A percentile compares a stretch with the other conserved stretches of the same genome.
phyloP scores from a whole-genome alignment of 2,329 filamentous ascomycete species.

The Diaporthe helianthi region DNA sequence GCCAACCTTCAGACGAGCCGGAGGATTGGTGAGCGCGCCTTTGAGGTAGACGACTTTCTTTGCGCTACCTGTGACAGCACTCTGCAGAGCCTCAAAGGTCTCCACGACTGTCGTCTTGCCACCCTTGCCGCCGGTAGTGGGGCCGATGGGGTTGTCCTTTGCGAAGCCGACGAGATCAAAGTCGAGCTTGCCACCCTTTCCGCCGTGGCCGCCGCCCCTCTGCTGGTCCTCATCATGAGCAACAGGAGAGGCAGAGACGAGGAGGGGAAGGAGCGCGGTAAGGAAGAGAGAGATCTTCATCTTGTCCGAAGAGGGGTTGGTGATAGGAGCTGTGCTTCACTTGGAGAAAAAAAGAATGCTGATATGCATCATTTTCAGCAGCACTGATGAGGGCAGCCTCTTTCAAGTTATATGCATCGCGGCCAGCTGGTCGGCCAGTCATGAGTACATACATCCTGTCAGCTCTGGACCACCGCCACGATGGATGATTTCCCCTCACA shows the following conservation, averaged over 20 bases:
- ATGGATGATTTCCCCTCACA: not conserved
- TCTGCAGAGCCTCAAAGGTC: not conserved
- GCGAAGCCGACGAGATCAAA: conserved; percentile 7
- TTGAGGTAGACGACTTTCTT: conserved; percentile 5
- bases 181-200: not conserved
- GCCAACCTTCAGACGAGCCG: not conserved
- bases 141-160: conserved; percentile 8
- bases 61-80: not conserved
- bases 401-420: not conserved
- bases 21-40: conserved; percentile 2
- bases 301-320: not conserved
- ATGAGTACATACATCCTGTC: not conserved
- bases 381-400: not conserved
- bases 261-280: not conserved
- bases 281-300: conserved; percentile 14
- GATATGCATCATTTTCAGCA: too few relatives aligned
- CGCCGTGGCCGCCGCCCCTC: not conserved
- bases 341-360: not conserved
- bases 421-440: not conserved
- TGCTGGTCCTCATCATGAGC: not conserved
- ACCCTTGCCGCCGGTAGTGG: not conserved
- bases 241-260: not conserved
- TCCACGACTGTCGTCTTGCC: not conserved
- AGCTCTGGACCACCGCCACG: conserved; percentile 2
- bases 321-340: not conserved